A percentile compares a stretch with the other conserved stretches of the same genome.
Evolutionary conservation across 768 basidiomycete genomes (phyloP).

Genomic region (Rhizopogon salebrosus): DNA sequence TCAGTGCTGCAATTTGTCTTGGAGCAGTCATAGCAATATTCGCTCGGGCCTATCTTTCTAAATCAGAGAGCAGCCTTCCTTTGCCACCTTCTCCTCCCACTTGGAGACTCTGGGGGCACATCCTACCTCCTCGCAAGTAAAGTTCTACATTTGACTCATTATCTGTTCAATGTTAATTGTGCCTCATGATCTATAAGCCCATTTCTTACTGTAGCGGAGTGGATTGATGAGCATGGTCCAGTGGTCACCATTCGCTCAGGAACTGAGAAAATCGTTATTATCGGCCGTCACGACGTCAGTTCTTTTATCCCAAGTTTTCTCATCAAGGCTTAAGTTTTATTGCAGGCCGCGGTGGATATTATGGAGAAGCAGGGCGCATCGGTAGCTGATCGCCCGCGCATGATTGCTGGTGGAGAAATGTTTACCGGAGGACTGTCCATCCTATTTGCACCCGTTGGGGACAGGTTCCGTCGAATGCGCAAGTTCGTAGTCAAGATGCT

Average conservation of each 20-base stretch:
- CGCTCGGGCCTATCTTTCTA: no score
- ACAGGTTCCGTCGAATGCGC: constrained; percentile 51
- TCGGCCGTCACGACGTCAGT: constrained; percentile 20
- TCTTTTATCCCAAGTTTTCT: neutral
- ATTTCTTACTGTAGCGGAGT: neutral
- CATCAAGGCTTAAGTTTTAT: neutral
- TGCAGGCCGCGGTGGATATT: constrained; percentile 42
- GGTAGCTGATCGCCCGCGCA: constrained; percentile 45
- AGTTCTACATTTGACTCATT: no score
- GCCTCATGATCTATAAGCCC: no score
- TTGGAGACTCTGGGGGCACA: no score
- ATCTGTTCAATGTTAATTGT: no score
- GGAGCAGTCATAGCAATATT: no score
- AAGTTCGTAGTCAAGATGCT: constrained; percentile 25
- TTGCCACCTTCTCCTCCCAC: no score
- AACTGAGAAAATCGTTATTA: constrained; percentile 17
- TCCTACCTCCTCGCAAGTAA: no score
- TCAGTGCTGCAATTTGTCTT: no score
- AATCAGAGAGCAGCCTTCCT: no score
- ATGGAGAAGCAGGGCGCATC: constrained; percentile 55
- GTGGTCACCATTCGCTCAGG: constrained; percentile 18
- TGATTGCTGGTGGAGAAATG: constrained; percentile 51
- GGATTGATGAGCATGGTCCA: constrained; percentile 22
- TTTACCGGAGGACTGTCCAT: constrained; percentile 54
- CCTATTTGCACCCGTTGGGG: constrained; percentile 45